Conservation (phyloP, 805 yeast species). For the Saccharomycopsis fibuligera region DNA sequence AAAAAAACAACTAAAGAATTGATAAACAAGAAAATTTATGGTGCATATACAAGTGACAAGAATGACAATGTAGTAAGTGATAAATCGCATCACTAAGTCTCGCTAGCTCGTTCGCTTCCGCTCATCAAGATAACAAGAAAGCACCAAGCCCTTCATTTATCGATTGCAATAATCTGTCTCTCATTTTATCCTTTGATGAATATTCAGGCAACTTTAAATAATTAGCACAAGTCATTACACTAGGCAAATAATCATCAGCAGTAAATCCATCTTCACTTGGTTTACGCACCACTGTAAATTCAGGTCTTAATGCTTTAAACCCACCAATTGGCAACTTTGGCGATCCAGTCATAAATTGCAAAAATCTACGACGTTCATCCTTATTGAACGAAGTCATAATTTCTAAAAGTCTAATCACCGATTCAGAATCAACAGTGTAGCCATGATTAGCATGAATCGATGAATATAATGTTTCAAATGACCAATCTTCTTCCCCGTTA, state of each 20-base stretch:
- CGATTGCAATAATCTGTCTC: constrained; percentile 55
- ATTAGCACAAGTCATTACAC: constrained; percentile 98
- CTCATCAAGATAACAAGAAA: constrained; percentile 66
- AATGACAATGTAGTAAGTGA: too few relatives aligned
- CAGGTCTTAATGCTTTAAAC: constrained; percentile 74
- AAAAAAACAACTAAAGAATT: too few relatives aligned
- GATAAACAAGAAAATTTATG: too few relatives aligned
- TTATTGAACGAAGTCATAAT: constrained; percentile 50
- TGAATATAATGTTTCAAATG: constrained; percentile 48
- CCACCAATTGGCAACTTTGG: constrained; percentile 94
- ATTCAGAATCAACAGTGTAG: constrained; percentile 59
- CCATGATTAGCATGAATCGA: constrained; percentile 87
- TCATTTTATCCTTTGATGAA: constrained; percentile 55
- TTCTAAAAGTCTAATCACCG: constrained; percentile 54
- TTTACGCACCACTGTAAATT: constrained; percentile 80
- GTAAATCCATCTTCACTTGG: constrained; percentile 55
- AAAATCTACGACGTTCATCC: constrained; percentile 60
- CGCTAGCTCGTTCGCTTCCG: too few relatives aligned
- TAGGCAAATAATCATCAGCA: constrained; percentile 81
- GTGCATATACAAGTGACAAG: too few relatives aligned
- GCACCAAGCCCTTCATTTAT: constrained; percentile 85
- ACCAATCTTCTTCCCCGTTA: constrained; percentile 83
- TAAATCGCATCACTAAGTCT: too few relatives aligned
- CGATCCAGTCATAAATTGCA: constrained; percentile 88
- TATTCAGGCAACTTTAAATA: constrained; percentile 87